Base-by-base conservation (phyloP, 2,329 filamentous ascomycete genomes). In the Venturia carpophila region DNA sequence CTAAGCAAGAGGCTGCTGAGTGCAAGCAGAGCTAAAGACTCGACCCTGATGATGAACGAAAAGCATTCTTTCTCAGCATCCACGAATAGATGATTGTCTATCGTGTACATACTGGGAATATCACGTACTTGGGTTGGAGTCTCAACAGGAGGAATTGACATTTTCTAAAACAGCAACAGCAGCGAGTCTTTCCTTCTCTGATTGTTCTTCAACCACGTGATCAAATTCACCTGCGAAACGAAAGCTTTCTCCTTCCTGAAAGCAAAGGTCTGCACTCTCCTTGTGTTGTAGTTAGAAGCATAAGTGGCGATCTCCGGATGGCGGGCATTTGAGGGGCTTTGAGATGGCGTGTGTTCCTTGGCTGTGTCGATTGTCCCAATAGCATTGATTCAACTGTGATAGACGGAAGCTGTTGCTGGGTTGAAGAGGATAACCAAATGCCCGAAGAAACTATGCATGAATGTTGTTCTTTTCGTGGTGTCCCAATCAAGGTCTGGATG, bases 1-100 rank as follows among this genome's bases (percentile, higher is more conserved):
- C 76, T 37, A 77, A 77, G 73, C 75, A 77, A 72, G 75, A 77
- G 71, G 74, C 75, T 69, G 75, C 76, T 56, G 76, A 77, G 73
- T 77, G 76, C 75, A 77, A 77, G 73, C 76, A 77, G 70, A 77
- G 76, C 68, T 77, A 74, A 72, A 71, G 41, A 24, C 60, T 63
- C 43, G 5, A 42, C 37, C 9, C 39, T 63, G 27, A 37, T 19
- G 3, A 56, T 58, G 15, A 58, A 58, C 52, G 52, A 58, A 58
- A 58, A 58, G 52, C 52, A 58, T 58, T 17, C 52, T 37, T 55
- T 58, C 52, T 37, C 52, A n/a, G 52, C 52, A 58, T 37, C 37
- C 37, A 19, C 52, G 27, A 37, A 27, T 19, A 58, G 52, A 58
- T 37, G 17, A n/a, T 37, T 41, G 19, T 58, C 30, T 37, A 37